Evolutionary conservation across 371 early-diverging fungal species (phyloP), one percentile per base, ranked within the genome.

Genomic region (Apophysomyces trapeziformis): DNA sequence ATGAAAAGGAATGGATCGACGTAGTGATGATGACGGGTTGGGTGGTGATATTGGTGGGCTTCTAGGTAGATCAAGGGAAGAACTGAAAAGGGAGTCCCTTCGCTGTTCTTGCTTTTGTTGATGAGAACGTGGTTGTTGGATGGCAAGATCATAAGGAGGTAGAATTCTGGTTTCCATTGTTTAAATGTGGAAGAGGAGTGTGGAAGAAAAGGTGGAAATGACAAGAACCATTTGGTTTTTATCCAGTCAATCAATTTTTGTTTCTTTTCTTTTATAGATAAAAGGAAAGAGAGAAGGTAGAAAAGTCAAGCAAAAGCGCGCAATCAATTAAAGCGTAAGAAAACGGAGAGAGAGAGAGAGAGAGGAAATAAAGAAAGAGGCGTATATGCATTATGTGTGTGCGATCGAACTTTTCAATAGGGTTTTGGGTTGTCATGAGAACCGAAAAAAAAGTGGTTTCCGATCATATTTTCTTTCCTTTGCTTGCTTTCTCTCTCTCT

Each of bases 1-100:
- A 38, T 69, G 69, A 35, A 69, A 69, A 18, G 54, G 54, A 7
- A 50, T 8, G 3, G 54, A 9, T 35, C 54, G 54, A 21, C 54
- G 54, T 50, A 9, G 21, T 50, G n/a, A 21, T 7, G 21, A 26
- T 2, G 54, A 50, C 8, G 21, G 21, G 21, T 26, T 26, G 8
- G 32, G 32, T 26, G 32, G 32, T 26, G 32, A 26, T 26, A 26
- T 26, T 26, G 32, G 32, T 26, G 32, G 32, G 2, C 32, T 26
- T 26, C 32, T 26, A 26, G 32, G 32, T 26, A 26, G 32, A 26
- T 26, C 32, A 26, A 26, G 32, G 32, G 32, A 26, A 26, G 32
- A 26, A 26, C 32, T 26, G 32, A 26, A 26, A 26, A 26, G 32
- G 32, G 32, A 26, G 1, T 26, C 32, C 32, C 32, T 26, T 26